phyloP scores from a whole-genome alignment of 345 rosid genomes.

The Eutrema heterophyllum region DNA sequence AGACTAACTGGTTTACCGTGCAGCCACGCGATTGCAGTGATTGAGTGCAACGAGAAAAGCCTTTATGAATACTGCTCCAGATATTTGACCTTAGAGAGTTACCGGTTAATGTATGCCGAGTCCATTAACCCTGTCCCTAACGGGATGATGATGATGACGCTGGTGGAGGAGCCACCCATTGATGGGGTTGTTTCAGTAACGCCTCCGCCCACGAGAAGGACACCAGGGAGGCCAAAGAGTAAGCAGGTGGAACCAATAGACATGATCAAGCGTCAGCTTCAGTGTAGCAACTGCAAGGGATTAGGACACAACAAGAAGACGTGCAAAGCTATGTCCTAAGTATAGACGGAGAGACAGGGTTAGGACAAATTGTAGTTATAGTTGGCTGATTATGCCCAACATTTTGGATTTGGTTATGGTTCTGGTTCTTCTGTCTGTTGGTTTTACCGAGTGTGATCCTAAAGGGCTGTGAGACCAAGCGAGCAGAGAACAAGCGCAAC shows the following conservation, averaged over 20 bases:
- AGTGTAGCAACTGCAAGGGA: constrained; percentile 96
- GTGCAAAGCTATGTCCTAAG: constrained; percentile 46
- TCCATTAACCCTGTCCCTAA: constrained; percentile 83
- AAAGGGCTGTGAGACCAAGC: not conserved
- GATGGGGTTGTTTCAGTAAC: constrained; percentile 48
- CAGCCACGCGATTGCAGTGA: constrained; percentile 70
- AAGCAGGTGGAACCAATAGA: constrained; percentile 60
- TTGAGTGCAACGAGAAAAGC: constrained; percentile 48
- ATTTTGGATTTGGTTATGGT: not conserved
- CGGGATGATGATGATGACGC: constrained; percentile 33
- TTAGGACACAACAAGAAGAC: constrained; percentile 93
- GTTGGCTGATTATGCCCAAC: constrained; percentile 17
- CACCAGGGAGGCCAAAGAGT: constrained; percentile 75
- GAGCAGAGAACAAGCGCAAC: not conserved
- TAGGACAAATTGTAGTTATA: constrained; percentile 1
- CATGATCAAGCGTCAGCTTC: constrained; percentile 71
- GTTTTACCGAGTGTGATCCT: not conserved
- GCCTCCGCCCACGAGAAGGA: constrained; percentile 77
- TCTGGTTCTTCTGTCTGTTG: not conserved
- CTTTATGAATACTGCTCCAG: constrained; percentile 79
- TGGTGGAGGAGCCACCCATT: constrained; percentile 27
- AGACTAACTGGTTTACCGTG: constrained; percentile 72
- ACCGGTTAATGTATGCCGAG: constrained; percentile 47
- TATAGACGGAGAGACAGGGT: not conserved
- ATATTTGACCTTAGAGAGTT: constrained; percentile 56